Percentiles rank a stretch among this genome's conserved stretches.
phyloP scores from a whole-genome alignment of 129 eudicot genomes.

The Pulicaria dysenterica region DNA sequence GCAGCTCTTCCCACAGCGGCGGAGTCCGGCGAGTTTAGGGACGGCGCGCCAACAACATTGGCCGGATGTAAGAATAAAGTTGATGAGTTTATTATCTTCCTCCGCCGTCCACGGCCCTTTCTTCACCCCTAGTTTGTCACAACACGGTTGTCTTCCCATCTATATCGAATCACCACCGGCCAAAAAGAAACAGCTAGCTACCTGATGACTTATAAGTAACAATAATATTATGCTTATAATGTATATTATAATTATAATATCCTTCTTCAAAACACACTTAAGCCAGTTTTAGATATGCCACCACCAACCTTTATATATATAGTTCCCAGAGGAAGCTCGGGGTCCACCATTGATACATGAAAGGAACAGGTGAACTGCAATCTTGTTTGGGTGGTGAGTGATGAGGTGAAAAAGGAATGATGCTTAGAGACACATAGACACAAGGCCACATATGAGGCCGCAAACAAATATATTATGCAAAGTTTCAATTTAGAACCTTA shows the following conservation, averaged over 20 bases:
- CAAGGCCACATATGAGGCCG: constrained; percentile 37
- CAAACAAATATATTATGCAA: neutral
- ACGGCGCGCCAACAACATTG: constrained; percentile 99
- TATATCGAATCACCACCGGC: neutral
- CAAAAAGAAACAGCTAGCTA: neutral
- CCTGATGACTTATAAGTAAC: neutral
- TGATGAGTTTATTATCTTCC: constrained; percentile 92
- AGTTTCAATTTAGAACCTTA: constrained; percentile 33
- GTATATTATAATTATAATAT: constrained; percentile 18
- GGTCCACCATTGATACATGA: constrained; percentile 60
- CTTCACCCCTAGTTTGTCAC: constrained; percentile 98
- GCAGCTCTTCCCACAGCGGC: constrained; percentile 96
- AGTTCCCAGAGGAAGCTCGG: constrained; percentile 21
- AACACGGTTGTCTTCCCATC: constrained; percentile 99
- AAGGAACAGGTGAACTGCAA: constrained; percentile 66
- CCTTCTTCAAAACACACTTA: constrained; percentile 18
- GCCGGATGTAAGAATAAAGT: constrained; percentile 82
- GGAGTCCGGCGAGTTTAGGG: constrained; percentile 91
- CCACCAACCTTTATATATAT: constrained; percentile 57
- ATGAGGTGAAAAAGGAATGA: constrained; percentile 56
- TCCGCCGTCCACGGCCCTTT: constrained; percentile 99
- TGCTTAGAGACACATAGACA: constrained; percentile 48
- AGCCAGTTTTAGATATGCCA: constrained; percentile 40
- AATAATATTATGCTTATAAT: neutral
- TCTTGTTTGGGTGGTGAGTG: constrained; percentile 54